Base-by-base conservation (phyloP, 345 rosid species). In the Corymbia maculata region DNA sequence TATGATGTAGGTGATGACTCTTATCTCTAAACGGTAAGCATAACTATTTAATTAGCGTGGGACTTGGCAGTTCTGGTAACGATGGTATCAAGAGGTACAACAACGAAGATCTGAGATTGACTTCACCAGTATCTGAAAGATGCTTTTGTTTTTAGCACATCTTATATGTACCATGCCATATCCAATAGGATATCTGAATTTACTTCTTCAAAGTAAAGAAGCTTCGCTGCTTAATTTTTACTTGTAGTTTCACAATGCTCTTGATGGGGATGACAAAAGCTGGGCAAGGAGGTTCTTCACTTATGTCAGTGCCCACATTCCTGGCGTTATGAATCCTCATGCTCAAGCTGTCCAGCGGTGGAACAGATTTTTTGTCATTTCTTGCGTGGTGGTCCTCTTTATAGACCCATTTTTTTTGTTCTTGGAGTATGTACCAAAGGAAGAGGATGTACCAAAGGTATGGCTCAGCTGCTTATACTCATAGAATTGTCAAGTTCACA, bases 321-420 rank as follows among this genome's bases (percentile, higher is more conserved):
- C 93, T 51, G 95, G 95, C 84, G 93, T 96, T 88, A 93, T 95
- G 95, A 97, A 96, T 92, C 99, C 99, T 90, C 91, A 89, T 89
- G 68, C 87, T 84, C 91, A 89, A 89, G 61, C 86, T 79, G 94
- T 96, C 91, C 96, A 94, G 87, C 86, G 17, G 4, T 96, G 98
- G 99, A 93, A 92, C 92, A 89, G 94, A 87, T 93, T 93, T 89
- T 95, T 95, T 89, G 95, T 94, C 66, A 89, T 95, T 87, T 93
- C 95, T 24, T 96, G 95, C 91, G 90, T 94, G 92, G 89, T 94
- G 91, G 98, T 97, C 52, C 93, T 96, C 89, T 94, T 96, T 57
- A 86, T 96, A 5, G 99, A 97, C 87, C 99, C 99, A 2, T 91
- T 96, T 87, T 97, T 96, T 92, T 95, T 96, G 95, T 94, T 96